Evolutionary conservation across 805 yeast species (phyloP).

Genomic region (Nakazawaea pomicola): DNA sequence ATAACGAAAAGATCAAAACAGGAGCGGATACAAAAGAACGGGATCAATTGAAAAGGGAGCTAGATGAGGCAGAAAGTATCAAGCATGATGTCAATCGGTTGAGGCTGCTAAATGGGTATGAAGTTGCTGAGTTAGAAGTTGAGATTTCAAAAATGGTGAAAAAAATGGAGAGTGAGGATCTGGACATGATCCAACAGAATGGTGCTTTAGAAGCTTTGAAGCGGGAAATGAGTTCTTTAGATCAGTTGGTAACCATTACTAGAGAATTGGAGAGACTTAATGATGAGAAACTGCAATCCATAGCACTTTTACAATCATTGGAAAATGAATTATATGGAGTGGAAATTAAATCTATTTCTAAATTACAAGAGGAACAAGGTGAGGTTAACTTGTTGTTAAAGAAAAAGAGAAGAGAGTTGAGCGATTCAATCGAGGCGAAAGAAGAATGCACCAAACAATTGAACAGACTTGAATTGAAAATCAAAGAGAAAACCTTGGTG

Average conservation of each 20-base stretch:
- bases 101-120: slow-evolving; percentile 6
- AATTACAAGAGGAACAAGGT: slow-evolving; percentile 39
- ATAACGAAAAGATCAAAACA: slow-evolving; percentile 18
- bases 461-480: slow-evolving; percentile 38
- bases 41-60: slow-evolving; percentile 23
- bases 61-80: slow-evolving; percentile 23
- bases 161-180: background rate
- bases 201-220: slow-evolving; percentile 29
- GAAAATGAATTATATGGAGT: slow-evolving; percentile 28
- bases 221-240: slow-evolving; percentile 3
- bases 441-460: slow-evolving; percentile 40
- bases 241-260: background rate
- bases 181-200: background rate
- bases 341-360: slow-evolving; percentile 31
- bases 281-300: slow-evolving; percentile 8
- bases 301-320: slow-evolving; percentile 24
- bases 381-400: slow-evolving; percentile 35
- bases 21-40: slow-evolving; percentile 18
- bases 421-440: slow-evolving; percentile 32
- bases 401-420: slow-evolving; percentile 29
- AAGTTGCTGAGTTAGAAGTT: background rate
- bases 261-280: slow-evolving; percentile 4
- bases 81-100: slow-evolving; percentile 23
- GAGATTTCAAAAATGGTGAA: background rate
- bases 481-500: slow-evolving; percentile 47